Conservation (phyloP, 2,329 filamentous ascomycete genomes). For the Sarocladium kiliense region DNA sequence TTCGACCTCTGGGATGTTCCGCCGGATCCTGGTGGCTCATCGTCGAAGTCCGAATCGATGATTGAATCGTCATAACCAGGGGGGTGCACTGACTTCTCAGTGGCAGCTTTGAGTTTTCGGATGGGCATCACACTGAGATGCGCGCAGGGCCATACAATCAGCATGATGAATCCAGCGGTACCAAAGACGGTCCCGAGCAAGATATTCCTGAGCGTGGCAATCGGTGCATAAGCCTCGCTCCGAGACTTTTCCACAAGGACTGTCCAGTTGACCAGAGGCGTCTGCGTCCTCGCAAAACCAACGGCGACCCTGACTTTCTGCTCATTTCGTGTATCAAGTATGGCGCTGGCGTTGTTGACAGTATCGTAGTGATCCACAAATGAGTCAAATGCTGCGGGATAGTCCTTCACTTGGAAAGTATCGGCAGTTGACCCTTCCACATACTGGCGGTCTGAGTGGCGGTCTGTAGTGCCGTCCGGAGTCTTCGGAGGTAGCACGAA, state of each 20-base stretch:
- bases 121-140: conserved; percentile 81
- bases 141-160: conserved; percentile 72
- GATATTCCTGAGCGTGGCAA: conserved; percentile 70
- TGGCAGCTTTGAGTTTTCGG: conserved; percentile 67
- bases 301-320: conserved; percentile 64
- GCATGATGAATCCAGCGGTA: conserved; percentile 65
- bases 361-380: conserved; percentile 46
- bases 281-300: conserved; percentile 70
- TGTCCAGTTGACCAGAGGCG: conserved; percentile 71
- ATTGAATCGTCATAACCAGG: conserved; percentile 52
- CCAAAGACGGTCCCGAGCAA: conserved; percentile 82
- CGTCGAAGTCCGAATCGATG: conserved; percentile 36
- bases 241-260: conserved; percentile 73
- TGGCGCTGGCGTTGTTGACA: conserved; percentile 64
- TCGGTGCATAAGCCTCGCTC: conserved; percentile 70
- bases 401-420: conserved; percentile 56
- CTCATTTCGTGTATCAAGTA: conserved; percentile 69
- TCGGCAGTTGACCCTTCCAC: conserved; percentile 24
- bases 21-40: conserved; percentile 32
- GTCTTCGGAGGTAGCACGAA: conserved; percentile 55
- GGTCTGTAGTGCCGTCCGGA: conserved; percentile 24
- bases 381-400: conserved; percentile 56
- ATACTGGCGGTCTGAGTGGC: conserved; percentile 10
- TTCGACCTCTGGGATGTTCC: conserved; percentile 39
- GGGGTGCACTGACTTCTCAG: conserved; percentile 65